Conservation (phyloP, 768 basidiomycete species). For the Tricholomella constricta region DNA sequence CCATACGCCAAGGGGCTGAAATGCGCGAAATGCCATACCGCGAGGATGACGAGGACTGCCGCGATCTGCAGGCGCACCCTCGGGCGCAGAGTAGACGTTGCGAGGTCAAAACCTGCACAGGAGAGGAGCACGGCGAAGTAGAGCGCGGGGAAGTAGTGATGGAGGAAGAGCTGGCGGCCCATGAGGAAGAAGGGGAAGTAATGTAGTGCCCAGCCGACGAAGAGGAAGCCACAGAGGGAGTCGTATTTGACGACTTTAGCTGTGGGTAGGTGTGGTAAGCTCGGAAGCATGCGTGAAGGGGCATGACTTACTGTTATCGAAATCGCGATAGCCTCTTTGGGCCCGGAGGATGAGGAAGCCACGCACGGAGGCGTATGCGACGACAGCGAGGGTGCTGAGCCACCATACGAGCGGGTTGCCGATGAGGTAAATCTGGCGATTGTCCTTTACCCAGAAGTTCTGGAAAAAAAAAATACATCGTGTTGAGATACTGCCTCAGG, state of each 20-base stretch:
- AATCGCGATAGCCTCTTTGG: slow-evolving; percentile 89
- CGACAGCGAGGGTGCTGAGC: slow-evolving; percentile 71
- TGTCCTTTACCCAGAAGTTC: slow-evolving; percentile 99
- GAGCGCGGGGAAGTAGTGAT: slow-evolving; percentile 98
- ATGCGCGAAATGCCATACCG: slow-evolving; percentile 75
- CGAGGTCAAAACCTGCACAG: slow-evolving; percentile 80
- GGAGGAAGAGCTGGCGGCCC: slow-evolving; percentile 95
- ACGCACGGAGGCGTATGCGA: slow-evolving; percentile 66
- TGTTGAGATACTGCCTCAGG: too few relatives aligned
- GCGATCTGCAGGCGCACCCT: slow-evolving; percentile 80
- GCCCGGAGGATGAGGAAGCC: slow-evolving; percentile 84
- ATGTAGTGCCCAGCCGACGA: slow-evolving; percentile 89
- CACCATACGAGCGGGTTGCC: slow-evolving; percentile 97
- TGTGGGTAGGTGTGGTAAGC: slow-evolving; percentile 28
- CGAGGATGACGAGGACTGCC: slow-evolving; percentile 68
- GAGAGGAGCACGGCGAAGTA: slow-evolving; percentile 86
- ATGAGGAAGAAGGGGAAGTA: slow-evolving; percentile 98
- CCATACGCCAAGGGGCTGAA: slow-evolving; percentile 88
- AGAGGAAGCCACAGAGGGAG: slow-evolving; percentile 85
- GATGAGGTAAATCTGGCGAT: slow-evolving; percentile 91
- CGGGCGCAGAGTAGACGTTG: slow-evolving; percentile 78
- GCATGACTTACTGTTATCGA: slow-evolving; percentile 79
- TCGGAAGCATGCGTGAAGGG: neutral
- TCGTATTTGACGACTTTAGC: slow-evolving; percentile 94
- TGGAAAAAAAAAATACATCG: slow-evolving; percentile 27